Conservation (phyloP, 164 flowering plant species). For the Tetrastigma voinierianum region DNA sequence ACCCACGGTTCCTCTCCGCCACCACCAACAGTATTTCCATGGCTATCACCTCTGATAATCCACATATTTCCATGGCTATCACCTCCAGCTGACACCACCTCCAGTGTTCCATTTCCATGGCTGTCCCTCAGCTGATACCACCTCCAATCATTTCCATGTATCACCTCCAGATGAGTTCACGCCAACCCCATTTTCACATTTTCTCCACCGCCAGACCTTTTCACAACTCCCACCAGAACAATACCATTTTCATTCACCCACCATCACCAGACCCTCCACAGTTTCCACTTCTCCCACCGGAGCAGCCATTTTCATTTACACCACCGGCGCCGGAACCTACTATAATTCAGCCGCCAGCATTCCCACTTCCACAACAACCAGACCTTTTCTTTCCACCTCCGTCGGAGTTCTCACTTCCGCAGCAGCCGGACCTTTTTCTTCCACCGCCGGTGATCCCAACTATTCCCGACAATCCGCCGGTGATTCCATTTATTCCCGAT, state of each 20-base stretch:
- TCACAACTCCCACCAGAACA: background rate
- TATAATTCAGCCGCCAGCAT: constrained; percentile 4
- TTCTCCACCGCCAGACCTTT: constrained; percentile 16
- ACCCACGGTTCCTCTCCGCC: constrained; percentile 14
- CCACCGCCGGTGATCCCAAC: too few species aligned
- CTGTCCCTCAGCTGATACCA: constrained; percentile 8
- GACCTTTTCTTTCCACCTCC: constrained; percentile 1
- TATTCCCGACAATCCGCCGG: too few species aligned
- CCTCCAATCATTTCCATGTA: constrained; percentile 3
- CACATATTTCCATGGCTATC: constrained; percentile 9
- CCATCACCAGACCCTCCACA: constrained; percentile 10
- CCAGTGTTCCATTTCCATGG: constrained; percentile 1
- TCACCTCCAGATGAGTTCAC: constrained; percentile 7
- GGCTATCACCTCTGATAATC: constrained; percentile 12
- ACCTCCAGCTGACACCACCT: constrained; percentile 9
- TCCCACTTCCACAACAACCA: constrained; percentile 5
- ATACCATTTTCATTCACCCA: background rate
- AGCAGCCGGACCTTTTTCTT: too few species aligned
- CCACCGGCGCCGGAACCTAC: background rate
- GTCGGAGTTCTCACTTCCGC: too few species aligned
- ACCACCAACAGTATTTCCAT: constrained; percentile 14
- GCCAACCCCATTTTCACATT: constrained; percentile 11
- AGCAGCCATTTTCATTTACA: constrained; percentile 1
- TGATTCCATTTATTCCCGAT: constrained; percentile 8
- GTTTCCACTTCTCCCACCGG: constrained; percentile 13